phyloP scores from a whole-genome alignment of 768 basidiomycete genomes.

The Tulasnella sp. region DNA sequence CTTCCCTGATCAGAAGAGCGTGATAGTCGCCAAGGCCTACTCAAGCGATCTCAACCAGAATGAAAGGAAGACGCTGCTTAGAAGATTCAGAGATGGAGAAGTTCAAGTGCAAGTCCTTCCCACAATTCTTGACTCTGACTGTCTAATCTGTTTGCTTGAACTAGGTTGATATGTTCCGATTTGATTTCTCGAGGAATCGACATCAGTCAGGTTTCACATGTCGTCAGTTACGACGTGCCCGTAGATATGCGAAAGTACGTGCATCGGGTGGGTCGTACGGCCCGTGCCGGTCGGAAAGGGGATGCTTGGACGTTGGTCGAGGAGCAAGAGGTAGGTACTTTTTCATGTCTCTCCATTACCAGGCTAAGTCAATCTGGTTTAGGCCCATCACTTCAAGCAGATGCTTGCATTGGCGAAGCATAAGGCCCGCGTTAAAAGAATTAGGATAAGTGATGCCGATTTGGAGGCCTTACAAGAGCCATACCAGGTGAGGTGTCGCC shows the following conservation, averaged over 20 bases:
- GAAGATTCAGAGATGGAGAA: conserved; percentile 65
- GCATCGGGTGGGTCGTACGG: conserved; percentile 92
- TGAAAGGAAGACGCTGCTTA: conserved; percentile 66
- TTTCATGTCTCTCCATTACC: background rate
- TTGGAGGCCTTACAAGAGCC: too few species aligned
- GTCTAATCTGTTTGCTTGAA: background rate
- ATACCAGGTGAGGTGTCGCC: too few species aligned
- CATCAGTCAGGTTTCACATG: conserved; percentile 81
- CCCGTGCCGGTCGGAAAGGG: conserved; percentile 77
- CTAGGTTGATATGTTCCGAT: conserved; percentile 89
- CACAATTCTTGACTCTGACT: background rate
- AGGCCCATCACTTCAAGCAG: too few species aligned
- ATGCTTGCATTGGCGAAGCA: too few species aligned
- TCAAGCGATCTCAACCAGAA: conserved; percentile 68
- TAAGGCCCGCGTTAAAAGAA: too few species aligned
- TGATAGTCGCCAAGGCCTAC: conserved; percentile 48
- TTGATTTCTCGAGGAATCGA: conserved; percentile 93
- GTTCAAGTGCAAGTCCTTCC: conserved; percentile 28
- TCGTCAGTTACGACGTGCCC: conserved; percentile 90
- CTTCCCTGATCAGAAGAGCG: conserved; percentile 18
- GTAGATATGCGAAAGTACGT: conserved; percentile 98
- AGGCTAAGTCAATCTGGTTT: conserved; percentile 8
- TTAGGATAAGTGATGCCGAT: too few species aligned
- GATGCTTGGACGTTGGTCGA: conserved; percentile 93
- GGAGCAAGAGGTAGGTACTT: conserved; percentile 60